Evolutionary conservation across 306 rosid species (phyloP).

Genomic region (Quercus gilva): DNA sequence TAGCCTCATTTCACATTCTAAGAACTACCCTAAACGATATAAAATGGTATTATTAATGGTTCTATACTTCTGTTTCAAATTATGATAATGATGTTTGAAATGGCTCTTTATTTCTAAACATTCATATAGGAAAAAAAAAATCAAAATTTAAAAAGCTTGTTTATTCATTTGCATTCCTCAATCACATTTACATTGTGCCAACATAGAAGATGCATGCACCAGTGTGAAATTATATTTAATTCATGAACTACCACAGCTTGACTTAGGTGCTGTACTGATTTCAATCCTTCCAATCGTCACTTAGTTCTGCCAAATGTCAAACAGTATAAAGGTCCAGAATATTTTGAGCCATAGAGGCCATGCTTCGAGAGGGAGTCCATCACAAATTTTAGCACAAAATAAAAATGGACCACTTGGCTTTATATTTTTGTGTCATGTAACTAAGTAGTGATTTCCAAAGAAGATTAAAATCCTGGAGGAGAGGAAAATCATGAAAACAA

Average conservation of each 20-base stretch:
- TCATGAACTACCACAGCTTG: background rate
- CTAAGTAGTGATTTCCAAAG: background rate
- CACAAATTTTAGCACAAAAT: background rate
- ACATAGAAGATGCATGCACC: background rate
- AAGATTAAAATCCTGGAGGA: background rate
- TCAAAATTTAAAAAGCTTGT: background rate
- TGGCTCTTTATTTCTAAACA: background rate
- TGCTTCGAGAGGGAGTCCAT: background rate
- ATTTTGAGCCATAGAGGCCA: background rate
- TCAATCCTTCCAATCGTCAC: background rate
- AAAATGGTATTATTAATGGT: background rate
- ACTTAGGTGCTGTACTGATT: background rate
- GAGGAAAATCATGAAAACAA: conserved; percentile 9
- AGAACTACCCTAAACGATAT: background rate
- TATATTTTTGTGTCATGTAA: background rate
- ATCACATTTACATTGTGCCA: background rate
- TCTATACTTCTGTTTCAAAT: background rate
- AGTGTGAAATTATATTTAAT: background rate
- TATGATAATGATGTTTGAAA: background rate
- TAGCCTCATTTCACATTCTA: background rate
- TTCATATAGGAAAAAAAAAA: background rate
- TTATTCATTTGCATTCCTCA: background rate
- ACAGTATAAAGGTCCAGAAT: background rate
- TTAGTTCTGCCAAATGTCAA: background rate
- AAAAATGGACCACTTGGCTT: background rate